Evolutionary conservation across 2,329 filamentous ascomycete species (phyloP).

Genomic region (Biscogniauxia sp.): DNA sequence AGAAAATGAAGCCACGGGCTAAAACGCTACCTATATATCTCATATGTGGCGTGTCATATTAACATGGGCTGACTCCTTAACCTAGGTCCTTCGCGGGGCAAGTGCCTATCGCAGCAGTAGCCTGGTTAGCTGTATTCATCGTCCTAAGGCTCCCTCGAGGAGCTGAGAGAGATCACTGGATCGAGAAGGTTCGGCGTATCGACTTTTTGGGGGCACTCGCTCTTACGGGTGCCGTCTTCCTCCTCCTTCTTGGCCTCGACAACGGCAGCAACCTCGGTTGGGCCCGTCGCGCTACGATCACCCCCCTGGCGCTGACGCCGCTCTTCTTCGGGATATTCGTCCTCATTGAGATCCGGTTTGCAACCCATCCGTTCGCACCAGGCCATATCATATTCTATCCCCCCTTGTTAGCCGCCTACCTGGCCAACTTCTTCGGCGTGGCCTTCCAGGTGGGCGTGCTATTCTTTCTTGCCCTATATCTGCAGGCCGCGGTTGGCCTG

Average conservation of each 20-base stretch:
- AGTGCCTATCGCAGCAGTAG: conserved; percentile 64
- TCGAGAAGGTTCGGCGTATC: conserved; percentile 62
- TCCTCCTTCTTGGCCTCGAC: conserved; percentile 68
- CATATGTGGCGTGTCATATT: no score
- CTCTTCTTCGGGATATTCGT: conserved; percentile 66
- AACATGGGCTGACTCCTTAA: neutral
- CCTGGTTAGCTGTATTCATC: conserved; percentile 62
- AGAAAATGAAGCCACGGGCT: no score
- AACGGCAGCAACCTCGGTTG: conserved; percentile 71
- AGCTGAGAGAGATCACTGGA: conserved; percentile 59
- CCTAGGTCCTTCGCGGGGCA: conserved; percentile 66
- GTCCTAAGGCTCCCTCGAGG: conserved; percentile 58
- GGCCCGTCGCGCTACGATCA: conserved; percentile 56
- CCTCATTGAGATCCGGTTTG: conserved; percentile 65
- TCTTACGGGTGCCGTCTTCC: conserved; percentile 63
- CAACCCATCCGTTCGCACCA: conserved; percentile 71
- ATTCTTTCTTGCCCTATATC: conserved; percentile 77
- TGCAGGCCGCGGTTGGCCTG: conserved; percentile 67
- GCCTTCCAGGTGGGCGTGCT: conserved; percentile 54
- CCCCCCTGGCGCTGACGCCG: conserved; percentile 53
- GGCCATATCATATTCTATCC: conserved; percentile 69
- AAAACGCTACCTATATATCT: no score
- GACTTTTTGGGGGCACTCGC: conserved; percentile 71
- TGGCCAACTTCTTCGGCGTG: conserved; percentile 71
- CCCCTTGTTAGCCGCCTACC: conserved; percentile 64